Conservation (phyloP, 2,329 filamentous ascomycete genomes). For the Apiospora hydei region DNA sequence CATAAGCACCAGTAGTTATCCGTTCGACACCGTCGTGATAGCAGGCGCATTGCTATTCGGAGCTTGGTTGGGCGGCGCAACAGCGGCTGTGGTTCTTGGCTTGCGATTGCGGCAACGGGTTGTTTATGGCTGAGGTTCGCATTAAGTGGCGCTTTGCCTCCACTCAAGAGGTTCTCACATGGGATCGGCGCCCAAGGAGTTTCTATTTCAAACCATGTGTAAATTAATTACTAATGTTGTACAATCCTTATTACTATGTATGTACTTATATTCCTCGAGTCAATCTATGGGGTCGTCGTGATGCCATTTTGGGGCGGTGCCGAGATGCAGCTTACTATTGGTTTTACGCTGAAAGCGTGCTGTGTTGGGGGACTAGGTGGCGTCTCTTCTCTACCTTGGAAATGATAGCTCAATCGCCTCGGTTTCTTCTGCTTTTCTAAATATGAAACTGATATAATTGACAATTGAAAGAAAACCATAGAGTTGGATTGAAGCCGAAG, state of each 20-base stretch:
- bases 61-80: background rate
- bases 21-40: background rate
- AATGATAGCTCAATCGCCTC: too few relatives aligned
- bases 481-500: too few relatives aligned
- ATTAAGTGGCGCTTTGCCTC: too few relatives aligned
- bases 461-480: too few relatives aligned
- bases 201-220: background rate
- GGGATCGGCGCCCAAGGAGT: background rate
- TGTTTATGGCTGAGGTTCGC: background rate
- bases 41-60: background rate
- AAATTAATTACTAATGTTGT: background rate
- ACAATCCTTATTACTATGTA: background rate
- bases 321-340: background rate
- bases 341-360: background rate
- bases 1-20: background rate
- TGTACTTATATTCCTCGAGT: background rate
- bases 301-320: background rate
- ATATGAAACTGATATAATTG: too few relatives aligned
- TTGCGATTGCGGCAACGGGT: background rate
- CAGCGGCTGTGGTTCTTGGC: background rate
- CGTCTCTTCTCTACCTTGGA: too few relatives aligned
- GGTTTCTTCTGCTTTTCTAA: too few relatives aligned
- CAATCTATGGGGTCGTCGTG: background rate
- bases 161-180: too few relatives aligned
- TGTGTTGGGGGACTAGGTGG: background rate